These are phyloP conservation scores for Nicotiana knightiana DNA, from an alignment of 257 asterid species.

Conservation along the genomic window DNA sequence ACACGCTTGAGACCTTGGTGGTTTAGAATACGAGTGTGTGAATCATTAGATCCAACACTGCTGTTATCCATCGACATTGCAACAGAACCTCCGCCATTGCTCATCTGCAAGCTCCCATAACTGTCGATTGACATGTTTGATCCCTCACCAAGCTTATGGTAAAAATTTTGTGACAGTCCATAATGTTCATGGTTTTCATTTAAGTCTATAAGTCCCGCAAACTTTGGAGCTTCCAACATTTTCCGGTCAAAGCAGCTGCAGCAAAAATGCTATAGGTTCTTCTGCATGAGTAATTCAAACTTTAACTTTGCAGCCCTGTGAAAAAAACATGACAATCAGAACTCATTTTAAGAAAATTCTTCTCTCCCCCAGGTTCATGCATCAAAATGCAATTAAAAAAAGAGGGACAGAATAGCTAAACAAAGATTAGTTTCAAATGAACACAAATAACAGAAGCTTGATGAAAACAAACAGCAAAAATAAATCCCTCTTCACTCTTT, in stretches of 20 bases:
- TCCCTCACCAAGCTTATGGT: constrained; percentile 86
- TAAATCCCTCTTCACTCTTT: not conserved
- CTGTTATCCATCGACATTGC: constrained; percentile 90
- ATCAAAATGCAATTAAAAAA: not conserved
- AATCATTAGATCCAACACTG: constrained; percentile 83
- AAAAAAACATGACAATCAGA: not conserved
- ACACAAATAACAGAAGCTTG: not conserved
- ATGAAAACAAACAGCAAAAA: not conserved
- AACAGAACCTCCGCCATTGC: constrained; percentile 91
- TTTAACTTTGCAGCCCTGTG: constrained; percentile 24
- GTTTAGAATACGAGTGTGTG: constrained; percentile 75
- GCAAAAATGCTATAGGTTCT: constrained; percentile 22
- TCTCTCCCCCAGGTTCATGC: not conserved
- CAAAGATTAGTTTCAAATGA: not conserved
- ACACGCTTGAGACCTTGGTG: constrained; percentile 89
- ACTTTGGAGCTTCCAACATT: constrained; percentile 86
- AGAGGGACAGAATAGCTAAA: not conserved
- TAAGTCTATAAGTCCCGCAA: constrained; percentile 68
- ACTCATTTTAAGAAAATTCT: constrained; percentile 3
- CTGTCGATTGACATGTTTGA: constrained; percentile 86
- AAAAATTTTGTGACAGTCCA: constrained; percentile 64
- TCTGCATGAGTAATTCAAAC: constrained; percentile 41
- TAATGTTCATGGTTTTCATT: constrained; percentile 69
- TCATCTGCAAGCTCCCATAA: constrained; percentile 80
- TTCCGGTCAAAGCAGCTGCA: constrained; percentile 18